A percentile compares a stretch with the other conserved stretches of the same genome.
phyloP scores from a whole-genome alignment of 2,329 filamentous ascomycete genomes.

The Helicocarpus griseus region DNA sequence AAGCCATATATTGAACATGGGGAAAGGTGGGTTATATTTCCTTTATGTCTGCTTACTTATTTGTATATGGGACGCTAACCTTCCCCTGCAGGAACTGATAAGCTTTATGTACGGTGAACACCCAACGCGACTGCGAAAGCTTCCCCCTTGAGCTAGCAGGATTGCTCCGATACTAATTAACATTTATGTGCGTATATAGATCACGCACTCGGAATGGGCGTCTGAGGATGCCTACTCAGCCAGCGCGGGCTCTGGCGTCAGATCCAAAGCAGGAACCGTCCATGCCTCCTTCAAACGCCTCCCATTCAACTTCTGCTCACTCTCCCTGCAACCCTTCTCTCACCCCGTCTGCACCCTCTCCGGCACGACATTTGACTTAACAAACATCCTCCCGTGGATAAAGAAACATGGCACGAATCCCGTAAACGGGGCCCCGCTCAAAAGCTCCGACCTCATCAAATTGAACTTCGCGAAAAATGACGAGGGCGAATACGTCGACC shows the following conservation, averaged over 20 bases:
- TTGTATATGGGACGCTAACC: background rate
- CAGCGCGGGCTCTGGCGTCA: constrained; percentile 60
- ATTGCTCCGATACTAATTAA: constrained; percentile 6
- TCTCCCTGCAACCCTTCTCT: constrained; percentile 88
- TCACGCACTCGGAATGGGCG: constrained; percentile 97
- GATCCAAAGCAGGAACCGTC: constrained; percentile 39
- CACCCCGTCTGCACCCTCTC: constrained; percentile 84
- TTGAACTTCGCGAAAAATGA: constrained; percentile 89
- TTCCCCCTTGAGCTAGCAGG: background rate
- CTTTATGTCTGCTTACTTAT: constrained; percentile 7
- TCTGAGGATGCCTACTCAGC: constrained; percentile 82
- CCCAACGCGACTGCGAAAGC: background rate
- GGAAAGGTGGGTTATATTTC: constrained; percentile 24
- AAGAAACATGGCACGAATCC: constrained; percentile 91
- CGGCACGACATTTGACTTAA: constrained; percentile 89
- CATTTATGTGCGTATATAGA: constrained; percentile 37
- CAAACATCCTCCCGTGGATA: constrained; percentile 88
- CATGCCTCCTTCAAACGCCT: constrained; percentile 71
- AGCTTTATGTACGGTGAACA: constrained; percentile 36
- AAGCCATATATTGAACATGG: constrained; percentile 9
- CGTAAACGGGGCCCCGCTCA: constrained; percentile 68
- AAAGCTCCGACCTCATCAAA: constrained; percentile 75
- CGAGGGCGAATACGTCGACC: constrained; percentile 84
- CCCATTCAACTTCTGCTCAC: constrained; percentile 96
- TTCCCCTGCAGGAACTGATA: constrained; percentile 35